Evolutionary conservation across 2,329 filamentous ascomycete genomes (phyloP), one percentile per base, ranked within the genome.

Genomic region (Aspergillus tanneri): DNA sequence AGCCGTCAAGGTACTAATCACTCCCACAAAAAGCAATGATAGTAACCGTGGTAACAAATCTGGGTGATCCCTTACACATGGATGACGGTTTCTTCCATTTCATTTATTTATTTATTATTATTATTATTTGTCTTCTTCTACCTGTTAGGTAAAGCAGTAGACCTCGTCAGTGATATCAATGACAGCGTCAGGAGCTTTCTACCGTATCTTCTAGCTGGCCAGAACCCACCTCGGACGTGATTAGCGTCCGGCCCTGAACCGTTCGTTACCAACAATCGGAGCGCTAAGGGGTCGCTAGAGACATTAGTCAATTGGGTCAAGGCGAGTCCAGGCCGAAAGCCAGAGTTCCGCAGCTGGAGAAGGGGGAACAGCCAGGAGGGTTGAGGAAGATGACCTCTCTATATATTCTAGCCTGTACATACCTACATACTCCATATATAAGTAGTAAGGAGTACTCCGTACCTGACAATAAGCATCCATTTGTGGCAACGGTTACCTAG

Each of bases 231-330:
- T 22, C 36, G 16, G 16, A 27, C 34, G 21, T 23, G 28, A 36
- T 46, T 46, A 46, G 43, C 34, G 35, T 25, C 43, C 43, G 36
- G 43, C 12, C 28, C 37, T 46, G 35, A 46, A 46, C 43, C 43
- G 43, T 46, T 46, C 43, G 27, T 46, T 28, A 36, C 47, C 46
- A 46, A 46, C 50, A 40, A 28, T 37, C 50, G 19, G 39, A 46
- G 43, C 42, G 46, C 46, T 47, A 47, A 49, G 38, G 44, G 38
- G 44, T 44, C 47, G 42, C 50, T 50, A 53, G 44, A 27, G n/a
- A 18, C 30, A 34, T 14, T 34, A 34, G 30, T 34, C 19, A 16
- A 34, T 34, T 46, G 47, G 44, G 35, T 40, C 27, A 46, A 43
- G 47, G 43, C 47, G 40, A 50, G 44, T 44, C 47, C 43, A 50